These are phyloP conservation scores for Apiotrichum siamense DNA, from an alignment of 1,284 basidiomycete genomes.

Conservation along the genomic window DNA sequence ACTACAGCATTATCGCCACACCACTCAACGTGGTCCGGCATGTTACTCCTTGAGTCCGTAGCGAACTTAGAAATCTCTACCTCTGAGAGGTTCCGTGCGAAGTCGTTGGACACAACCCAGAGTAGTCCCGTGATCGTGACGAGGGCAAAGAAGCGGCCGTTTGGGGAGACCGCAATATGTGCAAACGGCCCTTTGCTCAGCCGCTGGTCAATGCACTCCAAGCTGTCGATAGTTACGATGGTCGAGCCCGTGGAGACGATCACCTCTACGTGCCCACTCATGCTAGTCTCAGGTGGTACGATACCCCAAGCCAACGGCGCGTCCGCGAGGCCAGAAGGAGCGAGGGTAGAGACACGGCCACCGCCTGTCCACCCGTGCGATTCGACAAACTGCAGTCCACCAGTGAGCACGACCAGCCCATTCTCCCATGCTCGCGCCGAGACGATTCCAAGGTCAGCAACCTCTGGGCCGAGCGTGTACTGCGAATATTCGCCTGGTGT, in stretches of 20 bases:
- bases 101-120: slow-evolving; percentile 91
- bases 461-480: slow-evolving; percentile 75
- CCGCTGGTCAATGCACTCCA: slow-evolving; percentile 78
- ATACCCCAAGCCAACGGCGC: slow-evolving; percentile 76
- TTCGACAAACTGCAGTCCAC: slow-evolving; percentile 69
- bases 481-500: slow-evolving; percentile 73
- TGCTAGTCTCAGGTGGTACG: slow-evolving; percentile 76
- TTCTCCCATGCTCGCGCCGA: slow-evolving; percentile 78
- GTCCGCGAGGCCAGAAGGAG: slow-evolving; percentile 64
- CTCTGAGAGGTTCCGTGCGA: slow-evolving; percentile 80
- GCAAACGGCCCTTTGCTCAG: slow-evolving; percentile 81
- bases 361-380: slow-evolving; percentile 80
- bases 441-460: slow-evolving; percentile 74
- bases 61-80: slow-evolving; percentile 56
- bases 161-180: slow-evolving; percentile 80
- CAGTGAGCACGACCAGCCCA: slow-evolving; percentile 80
- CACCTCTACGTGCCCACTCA: slow-evolving; percentile 80
- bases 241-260: slow-evolving; percentile 70
- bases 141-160: slow-evolving; percentile 85
- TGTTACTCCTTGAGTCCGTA: slow-evolving; percentile 23
- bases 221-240: slow-evolving; percentile 70
- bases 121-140: slow-evolving; percentile 66
- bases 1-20: slow-evolving; percentile 93
- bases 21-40: slow-evolving; percentile 71
- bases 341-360: slow-evolving; percentile 57